Conservation (phyloP, 208 protist genomes). For the Lotmaria passim region DNA sequence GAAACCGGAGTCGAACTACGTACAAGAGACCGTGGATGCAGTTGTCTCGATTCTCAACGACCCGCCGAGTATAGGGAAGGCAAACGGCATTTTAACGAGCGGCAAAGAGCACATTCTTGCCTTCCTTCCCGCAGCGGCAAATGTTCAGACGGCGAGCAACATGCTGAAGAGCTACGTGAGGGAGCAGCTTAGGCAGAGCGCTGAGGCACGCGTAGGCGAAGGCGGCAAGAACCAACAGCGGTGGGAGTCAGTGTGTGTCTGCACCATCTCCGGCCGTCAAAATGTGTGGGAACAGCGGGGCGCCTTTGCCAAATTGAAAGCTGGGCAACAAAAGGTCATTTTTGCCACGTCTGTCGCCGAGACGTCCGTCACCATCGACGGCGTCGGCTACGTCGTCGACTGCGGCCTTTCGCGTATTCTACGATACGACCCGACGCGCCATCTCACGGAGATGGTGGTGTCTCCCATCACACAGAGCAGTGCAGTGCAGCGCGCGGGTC, state of each 20-base stretch:
- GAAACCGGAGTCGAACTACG: constrained; percentile 85
- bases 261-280: constrained; percentile 48
- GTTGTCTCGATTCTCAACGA: constrained; percentile 44
- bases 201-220: too few relatives aligned
- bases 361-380: constrained; percentile 98
- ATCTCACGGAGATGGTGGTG: constrained; percentile 95
- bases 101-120: constrained; percentile 47
- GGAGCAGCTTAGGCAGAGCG: too few relatives aligned
- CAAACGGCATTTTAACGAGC: background rate
- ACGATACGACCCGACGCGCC: constrained; percentile 87
- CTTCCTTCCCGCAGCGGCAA: constrained; percentile 58
- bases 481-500: constrained; percentile 96
- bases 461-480: constrained; percentile 94
- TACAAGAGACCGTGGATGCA: constrained; percentile 38
- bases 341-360: constrained; percentile 98
- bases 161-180: background rate
- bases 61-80: constrained; percentile 17
- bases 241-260: constrained; percentile 22
- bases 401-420: constrained; percentile 97
- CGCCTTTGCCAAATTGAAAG: constrained; percentile 28
- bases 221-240: too few relatives aligned
- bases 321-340: constrained; percentile 81
- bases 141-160: constrained; percentile 44
- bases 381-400: constrained; percentile 98
- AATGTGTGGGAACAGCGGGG: constrained; percentile 40